Evolutionary conservation across 768 basidiomycete species (phyloP).

Genomic region (Gautieria morchelliformis): DNA sequence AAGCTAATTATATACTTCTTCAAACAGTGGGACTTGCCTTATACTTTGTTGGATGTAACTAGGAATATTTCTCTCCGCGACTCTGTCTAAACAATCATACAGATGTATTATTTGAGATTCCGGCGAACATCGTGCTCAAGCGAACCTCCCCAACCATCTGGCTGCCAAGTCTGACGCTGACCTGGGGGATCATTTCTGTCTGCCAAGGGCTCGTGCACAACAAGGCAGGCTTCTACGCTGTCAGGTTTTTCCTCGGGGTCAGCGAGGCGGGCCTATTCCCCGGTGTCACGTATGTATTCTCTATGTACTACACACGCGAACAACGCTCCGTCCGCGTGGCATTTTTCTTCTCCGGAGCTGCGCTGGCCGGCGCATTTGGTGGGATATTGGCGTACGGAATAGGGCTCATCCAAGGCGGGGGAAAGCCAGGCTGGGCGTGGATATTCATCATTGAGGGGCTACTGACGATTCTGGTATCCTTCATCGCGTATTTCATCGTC

Average conservation of each 20-base stretch:
- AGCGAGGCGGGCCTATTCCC: constrained; percentile 50
- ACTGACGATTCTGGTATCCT: constrained; percentile 38
- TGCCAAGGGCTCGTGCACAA: constrained; percentile 47
- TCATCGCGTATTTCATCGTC: constrained; percentile 42
- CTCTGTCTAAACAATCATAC: background rate
- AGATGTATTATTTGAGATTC: constrained; percentile 49
- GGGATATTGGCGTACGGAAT: constrained; percentile 51
- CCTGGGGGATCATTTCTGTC: constrained; percentile 49
- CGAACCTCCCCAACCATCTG: constrained; percentile 49
- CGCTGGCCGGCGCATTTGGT: constrained; percentile 41
- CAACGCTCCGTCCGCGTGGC: constrained; percentile 48
- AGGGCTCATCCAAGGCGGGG: constrained; percentile 55
- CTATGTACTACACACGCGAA: constrained; percentile 49
- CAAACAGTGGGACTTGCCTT: constrained; percentile 48
- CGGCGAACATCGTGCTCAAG: constrained; percentile 47
- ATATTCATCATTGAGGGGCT: constrained; percentile 52
- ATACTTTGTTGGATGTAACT: constrained; percentile 43
- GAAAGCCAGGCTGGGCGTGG: constrained; percentile 54
- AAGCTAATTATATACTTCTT: constrained; percentile 24
- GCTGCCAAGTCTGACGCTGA: constrained; percentile 47
- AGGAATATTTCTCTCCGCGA: background rate
- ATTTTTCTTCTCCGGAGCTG: constrained; percentile 53
- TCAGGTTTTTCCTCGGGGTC: constrained; percentile 45
- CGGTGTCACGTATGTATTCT: constrained; percentile 49
- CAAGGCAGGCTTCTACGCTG: constrained; percentile 43